A percentile compares a stretch with the other conserved stretches of the same genome.
phyloP scores from a whole-genome alignment of 2,329 filamentous ascomycete species.

The Didymella sp. region DNA sequence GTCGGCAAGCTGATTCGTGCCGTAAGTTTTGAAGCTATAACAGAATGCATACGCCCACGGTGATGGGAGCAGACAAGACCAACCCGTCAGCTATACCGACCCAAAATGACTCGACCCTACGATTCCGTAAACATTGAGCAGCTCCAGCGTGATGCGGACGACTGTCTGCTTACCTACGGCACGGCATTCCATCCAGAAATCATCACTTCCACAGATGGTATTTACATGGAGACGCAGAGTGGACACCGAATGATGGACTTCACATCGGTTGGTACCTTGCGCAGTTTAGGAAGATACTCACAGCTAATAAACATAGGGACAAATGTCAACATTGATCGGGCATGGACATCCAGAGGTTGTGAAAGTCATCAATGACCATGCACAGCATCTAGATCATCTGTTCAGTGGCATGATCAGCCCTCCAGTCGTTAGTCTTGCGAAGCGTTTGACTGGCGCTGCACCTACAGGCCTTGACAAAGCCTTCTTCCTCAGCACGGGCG shows the following conservation, averaged over 20 bases:
- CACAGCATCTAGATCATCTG: constrained; percentile 41
- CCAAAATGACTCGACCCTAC: constrained; percentile 12
- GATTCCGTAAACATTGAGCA: constrained; percentile 24
- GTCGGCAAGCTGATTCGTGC: not conserved
- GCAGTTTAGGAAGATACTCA: not conserved
- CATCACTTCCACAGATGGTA: constrained; percentile 37
- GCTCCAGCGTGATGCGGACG: constrained; percentile 32
- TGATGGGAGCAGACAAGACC: not conserved
- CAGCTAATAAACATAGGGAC: constrained; percentile 6
- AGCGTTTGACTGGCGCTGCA: constrained; percentile 33
- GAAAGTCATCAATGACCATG: constrained; percentile 37
- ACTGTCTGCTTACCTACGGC: constrained; percentile 33
- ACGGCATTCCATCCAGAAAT: constrained; percentile 40
- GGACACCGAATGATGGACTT: constrained; percentile 45
- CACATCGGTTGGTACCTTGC: constrained; percentile 25
- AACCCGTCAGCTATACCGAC: no score
- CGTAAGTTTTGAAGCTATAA: not conserved
- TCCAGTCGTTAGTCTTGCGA: constrained; percentile 43
- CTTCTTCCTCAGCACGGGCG: constrained; percentile 46
- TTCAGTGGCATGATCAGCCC: constrained; percentile 48
- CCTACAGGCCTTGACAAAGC: constrained; percentile 43
- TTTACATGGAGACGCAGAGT: constrained; percentile 40
- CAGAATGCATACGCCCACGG: not conserved
- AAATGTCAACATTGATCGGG: constrained; percentile 42
- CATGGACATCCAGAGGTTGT: constrained; percentile 46